Base-by-base conservation (phyloP, 352 stramenopile species). In the Globisporangium uncinulatum region DNA sequence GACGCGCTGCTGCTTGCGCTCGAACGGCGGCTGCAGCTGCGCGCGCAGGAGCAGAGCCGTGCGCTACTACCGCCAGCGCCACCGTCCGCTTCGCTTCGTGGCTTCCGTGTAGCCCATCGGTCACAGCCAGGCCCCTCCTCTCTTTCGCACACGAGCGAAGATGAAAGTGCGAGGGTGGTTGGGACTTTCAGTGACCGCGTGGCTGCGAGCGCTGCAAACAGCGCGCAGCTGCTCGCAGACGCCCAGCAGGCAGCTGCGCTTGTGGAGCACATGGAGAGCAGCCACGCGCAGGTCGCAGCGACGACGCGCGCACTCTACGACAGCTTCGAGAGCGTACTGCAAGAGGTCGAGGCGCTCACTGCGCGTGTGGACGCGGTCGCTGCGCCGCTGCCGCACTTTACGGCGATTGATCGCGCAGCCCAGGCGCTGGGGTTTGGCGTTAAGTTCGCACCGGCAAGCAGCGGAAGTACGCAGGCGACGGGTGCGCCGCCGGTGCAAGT, bases 221-320 rank as follows among this genome's bases (percentile, higher is more conserved):
- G 83, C 73, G 32, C 62, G 29, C 51, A 50, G 41, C 52, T 93
- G 49, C 71, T 72, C 34, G 60, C 66, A 20, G 79, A 91, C 57
- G 79, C 81, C 5, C 71, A 87, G 32, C 56, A 80, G 21, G 82
- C 79, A 19, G 73, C 89, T 24, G 74, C 67, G 14, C 67, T 91
- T 11, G 78, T 94, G 24, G 71, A 85, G 15, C 79, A 92, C 43
- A 91, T 94, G 84, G 84, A 94, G 54, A 61, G 68, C n/a, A 87
- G 78, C 63, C 84, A 94, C 65, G 76, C 67, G 39, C 79, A 89
- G 52, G 82, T 94, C 29, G 79, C 77, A 21, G 63, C 70, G 54
- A 87, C 87, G 68, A 94, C 84, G 3, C 74, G 80, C 31, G 79
- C 84, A 17, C 61, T 94, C 52, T 92, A 92, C 54, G 72, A 84